These are phyloP conservation scores for Venturia asperata DNA, from an alignment of 2,329 filamentous ascomycete species.

Conservation along the genomic window DNA sequence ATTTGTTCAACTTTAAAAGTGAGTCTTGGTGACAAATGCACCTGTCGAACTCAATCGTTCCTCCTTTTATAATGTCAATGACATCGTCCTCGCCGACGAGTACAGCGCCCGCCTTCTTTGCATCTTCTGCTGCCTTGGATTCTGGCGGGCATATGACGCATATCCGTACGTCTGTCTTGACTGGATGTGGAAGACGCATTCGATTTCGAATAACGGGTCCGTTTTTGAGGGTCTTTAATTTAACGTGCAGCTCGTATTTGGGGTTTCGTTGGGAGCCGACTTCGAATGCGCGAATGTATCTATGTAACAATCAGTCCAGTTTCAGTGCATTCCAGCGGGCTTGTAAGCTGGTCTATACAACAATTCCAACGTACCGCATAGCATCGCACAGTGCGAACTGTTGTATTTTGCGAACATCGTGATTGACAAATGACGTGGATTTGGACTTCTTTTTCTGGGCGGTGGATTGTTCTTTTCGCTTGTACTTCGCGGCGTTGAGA, in stretches of 20 bases:
- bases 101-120: conserved; percentile 68
- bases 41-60: conserved; percentile 78
- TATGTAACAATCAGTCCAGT: conserved; percentile 34
- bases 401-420: conserved; percentile 56
- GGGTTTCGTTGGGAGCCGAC: conserved; percentile 67
- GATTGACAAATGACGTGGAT: conserved; percentile 57
- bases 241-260: conserved; percentile 87
- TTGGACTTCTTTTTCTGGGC: conserved; percentile 55
- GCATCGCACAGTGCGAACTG: conserved; percentile 84
- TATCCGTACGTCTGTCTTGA: conserved; percentile 81
- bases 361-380: conserved; percentile 59
- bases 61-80: conserved; percentile 69
- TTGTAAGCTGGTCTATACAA: background rate
- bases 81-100: conserved; percentile 80
- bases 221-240: conserved; percentile 74
- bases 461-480: conserved; percentile 34
- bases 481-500: conserved; percentile 34
- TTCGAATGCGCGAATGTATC: conserved; percentile 86
- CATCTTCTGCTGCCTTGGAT: conserved; percentile 65
- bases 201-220: conserved; percentile 82
- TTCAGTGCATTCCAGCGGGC: background rate
- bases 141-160: conserved; percentile 86
- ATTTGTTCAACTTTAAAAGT: conserved; percentile 71
- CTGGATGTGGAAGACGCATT: conserved; percentile 79
- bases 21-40: conserved; percentile 79